Evolutionary conservation across 2,329 filamentous ascomycete species (phyloP).

Genomic region (Ceratocystis harringtonii): DNA sequence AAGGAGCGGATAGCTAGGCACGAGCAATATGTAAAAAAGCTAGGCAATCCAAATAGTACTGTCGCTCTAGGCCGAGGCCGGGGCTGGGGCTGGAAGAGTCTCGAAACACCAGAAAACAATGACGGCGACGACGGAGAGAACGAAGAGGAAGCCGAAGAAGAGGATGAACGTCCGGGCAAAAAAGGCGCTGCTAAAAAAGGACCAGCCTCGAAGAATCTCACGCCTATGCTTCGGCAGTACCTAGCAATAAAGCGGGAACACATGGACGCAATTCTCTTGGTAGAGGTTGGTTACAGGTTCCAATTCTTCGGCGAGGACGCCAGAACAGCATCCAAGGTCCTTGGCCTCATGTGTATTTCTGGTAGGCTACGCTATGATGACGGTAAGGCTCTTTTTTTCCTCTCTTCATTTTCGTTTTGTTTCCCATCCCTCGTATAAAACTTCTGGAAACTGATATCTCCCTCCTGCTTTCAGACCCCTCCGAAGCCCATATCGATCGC

Average conservation of each 20-base stretch:
- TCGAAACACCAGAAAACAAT: conserved; percentile 37
- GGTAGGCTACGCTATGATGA: conserved; percentile 92
- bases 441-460: conserved; percentile 7
- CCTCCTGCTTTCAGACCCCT: conserved; percentile 43
- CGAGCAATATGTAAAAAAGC: conserved; percentile 72
- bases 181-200: conserved; percentile 39
- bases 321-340: conserved; percentile 69
- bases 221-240: conserved; percentile 85
- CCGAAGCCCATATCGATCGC: conserved; percentile 77
- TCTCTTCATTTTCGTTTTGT: conserved; percentile 15
- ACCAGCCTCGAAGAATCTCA: conserved; percentile 47
- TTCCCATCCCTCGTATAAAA: not conserved
- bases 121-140: conserved; percentile 37
- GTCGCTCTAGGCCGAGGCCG: conserved; percentile 45
- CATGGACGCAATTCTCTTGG: conserved; percentile 74
- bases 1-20: conserved; percentile 48
- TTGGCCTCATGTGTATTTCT: conserved; percentile 92
- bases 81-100: conserved; percentile 41
- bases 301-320: conserved; percentile 95
- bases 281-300: conserved; percentile 97
- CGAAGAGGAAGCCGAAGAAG: conserved; percentile 40
- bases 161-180: conserved; percentile 34
- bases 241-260: conserved; percentile 87
- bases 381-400: conserved; percentile 33
- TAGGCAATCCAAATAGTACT: conserved; percentile 74